Evolutionary conservation across 306 rosid genomes (phyloP).

Genomic region (Acacia acuminata): DNA sequence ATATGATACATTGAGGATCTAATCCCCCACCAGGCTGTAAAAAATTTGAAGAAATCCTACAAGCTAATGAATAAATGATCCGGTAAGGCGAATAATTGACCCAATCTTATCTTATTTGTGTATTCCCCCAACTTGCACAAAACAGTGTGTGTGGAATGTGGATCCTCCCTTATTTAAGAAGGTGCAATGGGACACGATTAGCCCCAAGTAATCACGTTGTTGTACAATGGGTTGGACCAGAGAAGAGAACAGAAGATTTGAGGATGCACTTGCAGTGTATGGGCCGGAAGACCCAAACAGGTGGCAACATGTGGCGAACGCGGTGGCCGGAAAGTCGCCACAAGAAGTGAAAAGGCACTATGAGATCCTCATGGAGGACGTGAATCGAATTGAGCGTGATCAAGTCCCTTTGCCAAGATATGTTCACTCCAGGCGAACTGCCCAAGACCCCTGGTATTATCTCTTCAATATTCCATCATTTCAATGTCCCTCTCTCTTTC

Average conservation of each 20-base stretch:
- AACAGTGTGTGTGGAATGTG: slow-evolving; percentile 4
- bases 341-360: slow-evolving; percentile 80
- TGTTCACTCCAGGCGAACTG: slow-evolving; percentile 41
- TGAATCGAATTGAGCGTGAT: slow-evolving; percentile 73
- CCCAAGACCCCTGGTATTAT: slow-evolving; percentile 57
- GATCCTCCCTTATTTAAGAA: slow-evolving; percentile 50
- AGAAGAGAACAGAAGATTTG: slow-evolving; percentile 79
- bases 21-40: slow-evolving; percentile 56
- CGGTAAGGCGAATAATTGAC: not conserved
- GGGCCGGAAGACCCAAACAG: slow-evolving; percentile 82
- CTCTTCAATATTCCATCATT: not conserved
- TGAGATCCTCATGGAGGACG: slow-evolving; percentile 75
- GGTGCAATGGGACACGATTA: slow-evolving; percentile 27
- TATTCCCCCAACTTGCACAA: slow-evolving; percentile 56
- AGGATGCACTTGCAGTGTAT: slow-evolving; percentile 83
- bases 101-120: slow-evolving; percentile 42
- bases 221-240: slow-evolving; percentile 63
- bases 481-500: not conserved
- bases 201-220: not conserved
- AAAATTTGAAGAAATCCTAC: slow-evolving; percentile 44
- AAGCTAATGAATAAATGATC: slow-evolving; percentile 1
- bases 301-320: slow-evolving; percentile 87
- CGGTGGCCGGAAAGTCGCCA: slow-evolving; percentile 77
- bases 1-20: slow-evolving; percentile 58
- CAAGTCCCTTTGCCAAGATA: slow-evolving; percentile 73